phyloP scores from a whole-genome alignment of 768 basidiomycete species.

The Suillus fuscotomentosus region DNA sequence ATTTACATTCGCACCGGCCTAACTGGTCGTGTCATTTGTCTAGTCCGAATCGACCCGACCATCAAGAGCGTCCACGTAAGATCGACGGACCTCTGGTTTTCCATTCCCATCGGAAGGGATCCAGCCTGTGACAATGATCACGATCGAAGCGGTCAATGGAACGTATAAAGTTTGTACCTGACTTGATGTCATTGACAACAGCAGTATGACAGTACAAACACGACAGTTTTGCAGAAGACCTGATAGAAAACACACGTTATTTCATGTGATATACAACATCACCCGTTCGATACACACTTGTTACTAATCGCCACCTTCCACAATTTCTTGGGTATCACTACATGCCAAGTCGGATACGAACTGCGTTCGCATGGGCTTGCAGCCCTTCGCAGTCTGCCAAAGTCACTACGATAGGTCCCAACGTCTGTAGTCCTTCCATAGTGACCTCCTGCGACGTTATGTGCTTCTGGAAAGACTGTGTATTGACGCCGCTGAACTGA shows the following conservation, averaged over 20 bases:
- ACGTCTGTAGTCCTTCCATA: conserved; percentile 61
- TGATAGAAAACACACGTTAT: neutral
- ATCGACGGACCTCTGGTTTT: neutral
- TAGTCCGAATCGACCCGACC: neutral
- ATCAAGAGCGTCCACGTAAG: neutral
- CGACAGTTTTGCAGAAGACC: neutral
- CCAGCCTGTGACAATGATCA: neutral
- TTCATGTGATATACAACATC: neutral
- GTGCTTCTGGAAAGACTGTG: conserved; percentile 96
- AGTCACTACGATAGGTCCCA: conserved; percentile 87
- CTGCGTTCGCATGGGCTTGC: conserved; percentile 94
- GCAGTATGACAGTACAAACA: neutral
- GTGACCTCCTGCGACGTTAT: conserved; percentile 97
- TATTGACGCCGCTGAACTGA: conserved; percentile 98
- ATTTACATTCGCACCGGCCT: too few species aligned
- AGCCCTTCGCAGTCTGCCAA: conserved; percentile 95
- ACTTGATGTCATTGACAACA: neutral
- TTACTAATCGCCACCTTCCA: neutral
- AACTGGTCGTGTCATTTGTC: neutral
- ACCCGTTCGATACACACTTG: neutral
- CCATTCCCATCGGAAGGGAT: neutral
- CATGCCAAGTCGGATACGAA: conserved; percentile 69
- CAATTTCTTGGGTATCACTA: neutral
- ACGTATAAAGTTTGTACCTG: neutral
- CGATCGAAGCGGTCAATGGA: neutral